A percentile compares a stretch with the other conserved stretches of the same genome.
phyloP scores from a whole-genome alignment of 176 grass and related monocot species.

The Raddia guianensis region DNA sequence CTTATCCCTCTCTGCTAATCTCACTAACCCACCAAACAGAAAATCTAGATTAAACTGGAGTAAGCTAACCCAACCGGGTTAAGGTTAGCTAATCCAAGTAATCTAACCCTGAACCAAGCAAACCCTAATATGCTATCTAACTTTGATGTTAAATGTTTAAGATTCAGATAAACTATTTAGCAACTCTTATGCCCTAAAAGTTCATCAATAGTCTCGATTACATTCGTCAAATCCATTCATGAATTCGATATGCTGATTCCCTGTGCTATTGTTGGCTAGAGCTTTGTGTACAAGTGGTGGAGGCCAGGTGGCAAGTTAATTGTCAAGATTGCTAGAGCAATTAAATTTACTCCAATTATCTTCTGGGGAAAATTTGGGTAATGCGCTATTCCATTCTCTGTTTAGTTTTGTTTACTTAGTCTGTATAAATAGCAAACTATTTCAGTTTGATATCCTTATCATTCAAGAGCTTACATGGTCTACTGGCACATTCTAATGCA shows the following conservation, averaged over 20 bases:
- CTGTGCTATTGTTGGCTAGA: slow-evolving; percentile 42
- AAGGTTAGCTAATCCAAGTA: too few relatives aligned
- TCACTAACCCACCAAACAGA: too few relatives aligned
- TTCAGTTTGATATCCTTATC: neutral
- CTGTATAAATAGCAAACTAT: neutral
- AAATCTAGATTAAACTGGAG: too few relatives aligned
- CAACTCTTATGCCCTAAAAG: neutral
- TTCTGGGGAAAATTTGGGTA: slow-evolving; percentile 94
- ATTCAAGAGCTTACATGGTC: slow-evolving; percentile 19
- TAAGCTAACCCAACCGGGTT: too few relatives aligned
- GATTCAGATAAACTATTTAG: neutral
- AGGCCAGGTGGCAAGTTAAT: slow-evolving; percentile 82
- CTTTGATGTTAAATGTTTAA: neutral
- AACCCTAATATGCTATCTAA: neutral
- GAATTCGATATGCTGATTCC: neutral
- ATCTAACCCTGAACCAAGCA: neutral
- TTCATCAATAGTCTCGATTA: neutral
- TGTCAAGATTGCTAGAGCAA: slow-evolving; percentile 79
- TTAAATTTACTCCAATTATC: slow-evolving; percentile 91
- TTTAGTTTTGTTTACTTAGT: slow-evolving; percentile 27
- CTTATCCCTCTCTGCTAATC: too few relatives aligned
- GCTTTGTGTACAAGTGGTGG: slow-evolving; percentile 90
- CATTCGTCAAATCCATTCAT: neutral
- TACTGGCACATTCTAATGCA: slow-evolving; percentile 37
- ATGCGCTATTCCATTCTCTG: neutral